A percentile compares a stretch with the other conserved stretches of the same genome.
Evolutionary conservation across 75 land plant species (phyloP).

Genomic region (Selaginella tamariscina): DNA sequence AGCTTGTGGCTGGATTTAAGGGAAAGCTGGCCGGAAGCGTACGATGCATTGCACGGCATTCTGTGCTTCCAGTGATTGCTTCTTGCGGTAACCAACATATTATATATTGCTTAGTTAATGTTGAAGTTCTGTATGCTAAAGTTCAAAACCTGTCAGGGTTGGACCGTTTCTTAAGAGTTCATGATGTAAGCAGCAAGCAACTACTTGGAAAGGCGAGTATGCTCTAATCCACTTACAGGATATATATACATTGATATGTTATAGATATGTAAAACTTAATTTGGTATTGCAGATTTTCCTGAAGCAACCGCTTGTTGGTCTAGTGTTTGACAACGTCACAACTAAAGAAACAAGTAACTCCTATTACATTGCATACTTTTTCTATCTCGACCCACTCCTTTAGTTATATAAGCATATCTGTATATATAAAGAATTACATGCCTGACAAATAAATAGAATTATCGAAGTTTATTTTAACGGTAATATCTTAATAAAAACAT

Average conservation of each 20-base stretch:
- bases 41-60: constrained; percentile 72
- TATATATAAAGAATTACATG: too few species aligned
- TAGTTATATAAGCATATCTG: too few species aligned
- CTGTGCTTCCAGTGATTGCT: constrained; percentile 59
- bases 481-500: too few species aligned
- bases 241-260: background rate
- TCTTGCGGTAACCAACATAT: constrained; percentile 78
- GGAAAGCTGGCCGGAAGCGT: constrained; percentile 88
- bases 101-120: too few species aligned
- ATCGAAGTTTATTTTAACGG: too few species aligned
- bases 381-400: too few species aligned
- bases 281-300: constrained; percentile 4
- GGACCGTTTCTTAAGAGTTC: constrained; percentile 65
- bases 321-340: constrained; percentile 9
- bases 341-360: too few species aligned
- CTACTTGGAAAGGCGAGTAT: constrained; percentile 63
- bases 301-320: constrained; percentile 5
- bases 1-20: constrained; percentile 58
- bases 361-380: too few species aligned
- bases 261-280: background rate
- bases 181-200: constrained; percentile 51
- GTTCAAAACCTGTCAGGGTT: constrained; percentile 30
- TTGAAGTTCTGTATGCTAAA: too few species aligned
- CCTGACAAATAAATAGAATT: too few species aligned
- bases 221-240: too few species aligned